phyloP scores from a whole-genome alignment of 2,329 filamentous ascomycete genomes.

The Diaporthe vaccinii region DNA sequence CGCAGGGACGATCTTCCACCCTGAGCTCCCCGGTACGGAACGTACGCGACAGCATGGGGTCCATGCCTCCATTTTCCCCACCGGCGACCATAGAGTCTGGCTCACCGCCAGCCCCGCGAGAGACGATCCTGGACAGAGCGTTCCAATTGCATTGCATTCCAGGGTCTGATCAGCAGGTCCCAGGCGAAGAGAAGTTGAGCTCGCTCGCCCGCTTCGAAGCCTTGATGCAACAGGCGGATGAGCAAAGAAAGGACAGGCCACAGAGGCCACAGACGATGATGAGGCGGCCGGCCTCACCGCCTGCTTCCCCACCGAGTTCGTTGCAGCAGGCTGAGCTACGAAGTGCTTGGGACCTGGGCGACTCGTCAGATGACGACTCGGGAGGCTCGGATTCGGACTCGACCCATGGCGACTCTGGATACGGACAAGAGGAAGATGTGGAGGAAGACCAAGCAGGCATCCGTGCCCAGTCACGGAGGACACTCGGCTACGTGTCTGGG shows the following conservation, averaged over 20 bases:
- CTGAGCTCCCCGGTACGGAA: constrained; percentile 69
- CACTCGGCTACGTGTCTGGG: constrained; percentile 64
- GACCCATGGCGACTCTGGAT: constrained; percentile 54
- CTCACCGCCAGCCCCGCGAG: constrained; percentile 67
- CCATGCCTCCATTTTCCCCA: constrained; percentile 55
- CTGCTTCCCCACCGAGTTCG: constrained; percentile 31
- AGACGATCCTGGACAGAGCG: constrained; percentile 77
- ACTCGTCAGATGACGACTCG: constrained; percentile 59
- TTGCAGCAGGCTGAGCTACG: constrained; percentile 54
- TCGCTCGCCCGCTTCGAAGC: constrained; percentile 76
- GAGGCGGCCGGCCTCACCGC: constrained; percentile 34
- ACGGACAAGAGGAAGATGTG: constrained; percentile 52
- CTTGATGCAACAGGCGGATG: constrained; percentile 73
- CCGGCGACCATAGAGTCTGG: constrained; percentile 57
- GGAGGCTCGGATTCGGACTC: constrained; percentile 56
- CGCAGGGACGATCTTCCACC: constrained; percentile 70
- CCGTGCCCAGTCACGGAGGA: constrained; percentile 61
- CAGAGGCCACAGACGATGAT: constrained; percentile 46
- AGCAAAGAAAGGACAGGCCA: constrained; percentile 59
- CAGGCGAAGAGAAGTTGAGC: constrained; percentile 73
- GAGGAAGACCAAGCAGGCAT: constrained; percentile 52
- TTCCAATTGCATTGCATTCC: constrained; percentile 75
- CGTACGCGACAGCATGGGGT: constrained; percentile 66
- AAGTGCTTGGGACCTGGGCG: constrained; percentile 67
- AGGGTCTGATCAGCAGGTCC: constrained; percentile 65